Percentiles rank a stretch among this genome's conserved stretches.
phyloP scores from a whole-genome alignment of 331 rosid genomes.

The Quercus tomentella region DNA sequence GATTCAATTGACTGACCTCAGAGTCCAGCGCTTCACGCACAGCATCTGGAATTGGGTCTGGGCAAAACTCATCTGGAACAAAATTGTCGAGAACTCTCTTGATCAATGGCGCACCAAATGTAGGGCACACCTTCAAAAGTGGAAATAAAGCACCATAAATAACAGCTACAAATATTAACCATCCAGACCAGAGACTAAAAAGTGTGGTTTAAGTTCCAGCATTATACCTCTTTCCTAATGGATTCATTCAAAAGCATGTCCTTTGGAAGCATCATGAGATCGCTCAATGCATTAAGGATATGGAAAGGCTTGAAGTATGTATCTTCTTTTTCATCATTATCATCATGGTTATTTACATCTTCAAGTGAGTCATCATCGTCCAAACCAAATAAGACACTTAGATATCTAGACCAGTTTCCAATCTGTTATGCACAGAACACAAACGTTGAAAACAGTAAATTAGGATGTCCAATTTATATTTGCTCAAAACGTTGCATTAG shows the following conservation, averaged over 20 bases:
- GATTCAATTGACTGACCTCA: slow-evolving; percentile 49
- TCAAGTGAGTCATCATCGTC: slow-evolving; percentile 68
- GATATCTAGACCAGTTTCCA: slow-evolving; percentile 98
- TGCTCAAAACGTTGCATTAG: not conserved
- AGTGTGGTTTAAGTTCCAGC: slow-evolving; percentile 17
- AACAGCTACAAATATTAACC: slow-evolving; percentile 4
- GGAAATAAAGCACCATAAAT: slow-evolving; percentile 19
- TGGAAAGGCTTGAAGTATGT: slow-evolving; percentile 77
- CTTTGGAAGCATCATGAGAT: slow-evolving; percentile 98
- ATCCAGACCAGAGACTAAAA: not conserved
- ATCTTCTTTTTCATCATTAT: slow-evolving; percentile 40
- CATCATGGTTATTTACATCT: slow-evolving; percentile 33
- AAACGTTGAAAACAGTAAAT: slow-evolving; percentile 8
- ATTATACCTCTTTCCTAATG: slow-evolving; percentile 80
- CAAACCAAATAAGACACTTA: slow-evolving; percentile 73
- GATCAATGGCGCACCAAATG: slow-evolving; percentile 70
- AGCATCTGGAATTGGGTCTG: slow-evolving; percentile 77
- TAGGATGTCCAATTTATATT: not conserved
- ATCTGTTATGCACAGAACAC: slow-evolving; percentile 48
- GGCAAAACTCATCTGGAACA: slow-evolving; percentile 89
- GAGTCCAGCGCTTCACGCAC: slow-evolving; percentile 70
- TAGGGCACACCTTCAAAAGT: slow-evolving; percentile 81
- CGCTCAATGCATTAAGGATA: slow-evolving; percentile 88
- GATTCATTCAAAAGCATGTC: slow-evolving; percentile 81
- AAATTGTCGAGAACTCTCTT: slow-evolving; percentile 69